Evolutionary conservation across 169 alveolate genomes (phyloP).

Genomic region (Eimeria necatrix): DNA sequence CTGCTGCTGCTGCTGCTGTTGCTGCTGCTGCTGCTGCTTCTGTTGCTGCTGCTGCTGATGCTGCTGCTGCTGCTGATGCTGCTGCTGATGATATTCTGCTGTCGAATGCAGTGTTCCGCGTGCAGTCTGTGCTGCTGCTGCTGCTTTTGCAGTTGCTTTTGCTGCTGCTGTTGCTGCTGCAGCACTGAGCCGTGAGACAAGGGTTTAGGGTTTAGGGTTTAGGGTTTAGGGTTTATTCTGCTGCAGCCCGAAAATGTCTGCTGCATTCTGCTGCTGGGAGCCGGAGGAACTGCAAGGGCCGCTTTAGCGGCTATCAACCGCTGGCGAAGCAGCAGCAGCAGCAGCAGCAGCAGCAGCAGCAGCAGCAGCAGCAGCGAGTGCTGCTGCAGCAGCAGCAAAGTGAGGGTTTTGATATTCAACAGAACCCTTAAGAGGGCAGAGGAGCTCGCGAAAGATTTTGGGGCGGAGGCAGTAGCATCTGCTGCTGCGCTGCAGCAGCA

Average conservation of each 20-base stretch:
- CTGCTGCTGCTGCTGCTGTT: not conserved
- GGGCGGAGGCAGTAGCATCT: not conserved
- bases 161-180: no score
- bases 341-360: not conserved
- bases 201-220: no score
- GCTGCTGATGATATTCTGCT: no score
- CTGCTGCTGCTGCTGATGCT: no score
- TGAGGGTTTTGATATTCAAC: not conserved
- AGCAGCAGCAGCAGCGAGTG: not conserved
- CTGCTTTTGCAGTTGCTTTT: no score
- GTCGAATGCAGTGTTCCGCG: no score
- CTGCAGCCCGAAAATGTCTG: slow-evolving; percentile 32
- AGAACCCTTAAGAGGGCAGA: not conserved
- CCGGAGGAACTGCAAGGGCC: slow-evolving; percentile 43
- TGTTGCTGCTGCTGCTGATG: no score
- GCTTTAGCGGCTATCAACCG: slow-evolving; percentile 12
- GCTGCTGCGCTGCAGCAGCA: not conserved
- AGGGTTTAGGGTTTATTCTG: not conserved
- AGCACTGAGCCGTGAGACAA: no score
- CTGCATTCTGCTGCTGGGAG: slow-evolving; percentile 49
- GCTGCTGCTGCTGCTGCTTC: no score
- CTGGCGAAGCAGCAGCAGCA: slow-evolving; percentile 35
- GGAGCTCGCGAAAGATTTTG: not conserved
- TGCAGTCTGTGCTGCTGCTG: no score
- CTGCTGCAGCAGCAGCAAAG: not conserved